Evolutionary conservation across 352 stramenopile species (phyloP).

Genomic region (Plasmopara viticola): DNA sequence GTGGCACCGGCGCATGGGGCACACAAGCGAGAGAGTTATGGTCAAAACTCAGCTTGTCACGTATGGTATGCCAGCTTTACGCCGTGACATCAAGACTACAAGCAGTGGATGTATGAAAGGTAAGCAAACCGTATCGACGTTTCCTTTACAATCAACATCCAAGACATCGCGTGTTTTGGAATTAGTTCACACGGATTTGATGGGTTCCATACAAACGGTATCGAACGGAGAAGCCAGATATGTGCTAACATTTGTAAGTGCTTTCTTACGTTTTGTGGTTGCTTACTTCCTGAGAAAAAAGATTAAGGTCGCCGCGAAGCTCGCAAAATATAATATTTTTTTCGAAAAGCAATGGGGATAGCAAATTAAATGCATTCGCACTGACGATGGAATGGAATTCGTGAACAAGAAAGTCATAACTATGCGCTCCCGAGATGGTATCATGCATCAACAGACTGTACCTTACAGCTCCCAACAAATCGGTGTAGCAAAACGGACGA

Average conservation of each 20-base stretch:
- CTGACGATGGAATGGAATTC: constrained; percentile 1
- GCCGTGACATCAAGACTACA: no score
- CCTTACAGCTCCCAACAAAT: background rate
- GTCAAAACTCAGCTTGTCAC: no score
- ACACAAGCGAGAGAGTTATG: no score
- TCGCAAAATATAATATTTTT: background rate
- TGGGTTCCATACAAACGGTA: constrained; percentile 1
- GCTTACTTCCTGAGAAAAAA: background rate
- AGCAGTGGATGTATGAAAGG: background rate
- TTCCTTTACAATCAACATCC: background rate
- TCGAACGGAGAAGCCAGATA: background rate
- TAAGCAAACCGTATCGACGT: background rate
- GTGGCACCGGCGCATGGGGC: no score
- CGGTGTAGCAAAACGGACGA: background rate
- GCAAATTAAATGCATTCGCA: background rate
- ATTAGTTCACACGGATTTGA: constrained; percentile 1
- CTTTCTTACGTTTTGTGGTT: background rate
- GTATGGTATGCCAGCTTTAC: no score
- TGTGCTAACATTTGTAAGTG: background rate
- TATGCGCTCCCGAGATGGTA: background rate
- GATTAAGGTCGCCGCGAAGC: background rate
- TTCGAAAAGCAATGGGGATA: constrained; percentile 1
- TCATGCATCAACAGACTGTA: background rate
- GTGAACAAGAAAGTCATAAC: background rate
- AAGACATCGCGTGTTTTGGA: constrained; percentile 7